Base-by-base conservation (phyloP, 768 basidiomycete genomes). In the Leccinum incarnatum region DNA sequence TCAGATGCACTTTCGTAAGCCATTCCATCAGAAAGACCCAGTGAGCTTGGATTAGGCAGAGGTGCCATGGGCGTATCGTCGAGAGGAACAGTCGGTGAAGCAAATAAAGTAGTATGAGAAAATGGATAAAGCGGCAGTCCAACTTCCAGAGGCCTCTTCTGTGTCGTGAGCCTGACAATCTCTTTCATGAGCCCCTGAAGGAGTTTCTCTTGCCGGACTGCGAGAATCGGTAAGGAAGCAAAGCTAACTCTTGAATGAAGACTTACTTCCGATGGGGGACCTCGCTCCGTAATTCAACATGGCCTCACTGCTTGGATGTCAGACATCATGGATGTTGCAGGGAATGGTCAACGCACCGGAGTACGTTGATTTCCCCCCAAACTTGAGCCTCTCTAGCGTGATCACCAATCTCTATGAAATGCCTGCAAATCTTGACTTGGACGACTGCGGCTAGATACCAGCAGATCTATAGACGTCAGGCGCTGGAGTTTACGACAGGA, bases 361-460 rank as follows among this genome's bases (percentile, higher is more conserved):
- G 75, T 2, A 89, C 81, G 62, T 94, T 93, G 69, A 94, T 93
- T 72, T 93, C 91, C 1, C 89, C 89, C 91, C 92, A 94, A 10
- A 89, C 86, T 1, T 84, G 84, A 30, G 87, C 83, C 72, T 94
- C 91, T 61, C 84, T 77, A 51, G 83, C 83, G 14, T 78, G 76
- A 72, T 93, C 90, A n/a, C 86, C 85, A 49, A 83, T 83, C 69
- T 93, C 89, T 59, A 94, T 93, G 68, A 86, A 88, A 67, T 90
- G 86, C 68, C 90, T 91, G 80, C 91, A 94, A 40, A 91, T 77
- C 65, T 93, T 91, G 50, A 93, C 85, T 68, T 92, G 87, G 4
- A 93, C 89, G 5, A 90, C 91, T 14, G 92, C 91, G 7, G 91
- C 92, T 15, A 94, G 83, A 72, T 94, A 93, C 91, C 91, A 94